Conservation (phyloP, 768 basidiomycete genomes). For the Termitomyces sp. region DNA sequence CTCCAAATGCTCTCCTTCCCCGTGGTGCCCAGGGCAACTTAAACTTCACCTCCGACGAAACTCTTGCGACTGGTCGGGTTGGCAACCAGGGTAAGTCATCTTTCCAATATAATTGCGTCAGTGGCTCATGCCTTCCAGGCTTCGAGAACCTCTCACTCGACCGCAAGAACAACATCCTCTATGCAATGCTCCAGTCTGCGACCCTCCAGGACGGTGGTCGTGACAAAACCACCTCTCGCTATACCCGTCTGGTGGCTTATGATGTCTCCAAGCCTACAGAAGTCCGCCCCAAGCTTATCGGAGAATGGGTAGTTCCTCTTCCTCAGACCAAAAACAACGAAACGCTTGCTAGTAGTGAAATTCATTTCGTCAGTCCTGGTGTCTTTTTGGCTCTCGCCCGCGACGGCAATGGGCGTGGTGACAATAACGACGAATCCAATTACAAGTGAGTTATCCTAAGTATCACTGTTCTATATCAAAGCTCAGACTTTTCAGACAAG, state of each 20-base stretch:
- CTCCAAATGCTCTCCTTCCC: conserved; percentile 53
- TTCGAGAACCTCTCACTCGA: conserved; percentile 57
- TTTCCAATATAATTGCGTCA: no score
- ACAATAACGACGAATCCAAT: conserved; percentile 36
- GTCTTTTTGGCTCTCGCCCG: conserved; percentile 55
- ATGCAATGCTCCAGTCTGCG: conserved; percentile 59
- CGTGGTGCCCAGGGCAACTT: conserved; percentile 34
- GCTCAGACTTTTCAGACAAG: no score
- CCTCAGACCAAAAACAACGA: conserved; percentile 47
- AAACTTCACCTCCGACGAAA: conserved; percentile 45
- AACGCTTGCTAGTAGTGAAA: conserved; percentile 47
- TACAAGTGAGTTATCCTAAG: conserved; percentile 38
- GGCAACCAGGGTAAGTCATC: conserved; percentile 44
- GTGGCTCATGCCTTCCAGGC: conserved; percentile 24
- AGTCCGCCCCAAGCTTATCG: conserved; percentile 33
- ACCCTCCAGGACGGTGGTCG: conserved; percentile 56
- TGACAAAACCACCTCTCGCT: conserved; percentile 38
- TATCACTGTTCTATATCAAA: no score
- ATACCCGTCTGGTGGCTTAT: conserved; percentile 54
- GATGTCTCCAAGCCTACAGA: conserved; percentile 32
- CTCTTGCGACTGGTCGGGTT: conserved; percentile 47
- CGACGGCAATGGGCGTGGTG: conserved; percentile 57
- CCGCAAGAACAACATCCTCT: conserved; percentile 41
- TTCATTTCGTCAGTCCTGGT: conserved; percentile 45
- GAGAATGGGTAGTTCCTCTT: conserved; percentile 57